Conservation (phyloP, 169 alveolate species). For the Plasmodium sp. region DNA sequence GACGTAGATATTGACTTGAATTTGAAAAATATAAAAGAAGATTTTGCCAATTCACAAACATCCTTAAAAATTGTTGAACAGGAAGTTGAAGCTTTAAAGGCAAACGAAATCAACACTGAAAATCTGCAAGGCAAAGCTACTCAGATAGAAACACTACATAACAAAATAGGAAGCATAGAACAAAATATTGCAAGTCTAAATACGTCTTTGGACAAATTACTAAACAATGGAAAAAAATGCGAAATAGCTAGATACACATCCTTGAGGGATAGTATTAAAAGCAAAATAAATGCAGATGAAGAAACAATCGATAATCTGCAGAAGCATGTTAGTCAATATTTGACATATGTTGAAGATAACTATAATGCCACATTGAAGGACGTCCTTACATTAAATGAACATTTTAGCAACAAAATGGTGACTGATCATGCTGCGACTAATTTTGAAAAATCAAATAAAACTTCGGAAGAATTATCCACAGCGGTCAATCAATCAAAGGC, state of each 20-base stretch:
- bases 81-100: not conserved
- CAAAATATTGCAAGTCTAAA: not conserved
- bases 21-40: not conserved
- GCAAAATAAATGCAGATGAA: not conserved
- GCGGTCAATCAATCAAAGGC: not conserved
- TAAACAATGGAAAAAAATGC: not conserved
- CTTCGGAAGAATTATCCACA: not conserved
- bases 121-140: not conserved
- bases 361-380: not conserved
- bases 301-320: not conserved
- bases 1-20: not conserved
- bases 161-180: not conserved
- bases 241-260: not conserved
- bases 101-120: not conserved
- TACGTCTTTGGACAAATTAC: not conserved
- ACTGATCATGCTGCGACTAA: not conserved
- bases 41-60: not conserved
- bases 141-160: not conserved
- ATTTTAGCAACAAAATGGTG: not conserved
- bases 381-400: not conserved
- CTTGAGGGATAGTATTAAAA: not conserved
- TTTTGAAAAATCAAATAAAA: not conserved
- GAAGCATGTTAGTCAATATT: not conserved
- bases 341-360: not conserved
- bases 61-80: not conserved